Evolutionary conservation across 805 yeast species (phyloP), one percentile per base, ranked within the genome.

Genomic region (Yamadazyma insecticola): DNA sequence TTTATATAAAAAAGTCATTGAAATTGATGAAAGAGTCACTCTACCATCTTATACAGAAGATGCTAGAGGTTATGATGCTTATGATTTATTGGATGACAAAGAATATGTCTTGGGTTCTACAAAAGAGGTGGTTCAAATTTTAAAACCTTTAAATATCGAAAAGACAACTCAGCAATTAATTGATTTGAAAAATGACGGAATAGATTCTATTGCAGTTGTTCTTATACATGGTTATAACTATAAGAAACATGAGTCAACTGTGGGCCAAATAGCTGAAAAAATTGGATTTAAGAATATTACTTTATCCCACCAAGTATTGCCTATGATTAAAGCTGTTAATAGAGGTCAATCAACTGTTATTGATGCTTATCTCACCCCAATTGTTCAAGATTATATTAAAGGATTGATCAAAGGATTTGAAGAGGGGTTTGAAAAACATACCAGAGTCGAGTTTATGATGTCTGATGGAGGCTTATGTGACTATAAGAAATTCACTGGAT

Each of bases 381-480:
- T 57, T 5, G 52, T 60, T 34, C 39, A 45, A 15, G 71, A 73
- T 19, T 85, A 85, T 49, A 55, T 84, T 26, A 48, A 63, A n/a
- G 72, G 77, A 13, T 80, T 85, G 45, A 73, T 75, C 30, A 48
- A 64, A 2, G 92, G 92, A 4, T 67, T 85, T 38, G 51, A 50
- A 14, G 47, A 52, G 7, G 92, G 90, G 4, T 66, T 85, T 37
- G 51, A 50, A 16, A 49, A 53, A 8, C 40, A 44, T 5, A 45
- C 52, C 7, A 32, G 38, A 28, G 29, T 51, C 5, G 37, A 37
- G 16, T 90, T 90, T 55, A 89, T 89, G 97, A 95, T 89, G 58
- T 83, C 95, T 5, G 96, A 89, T 53, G 97, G 97, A 35, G 97
- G 97, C 3, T 68, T 89, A 36, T 87, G 88, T 13, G 84, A 85